Evolutionary conservation across 495 filamentous ascomycete species (phyloP), one percentile per base, ranked within the genome.

Genomic region (Talaromyces ruber): DNA sequence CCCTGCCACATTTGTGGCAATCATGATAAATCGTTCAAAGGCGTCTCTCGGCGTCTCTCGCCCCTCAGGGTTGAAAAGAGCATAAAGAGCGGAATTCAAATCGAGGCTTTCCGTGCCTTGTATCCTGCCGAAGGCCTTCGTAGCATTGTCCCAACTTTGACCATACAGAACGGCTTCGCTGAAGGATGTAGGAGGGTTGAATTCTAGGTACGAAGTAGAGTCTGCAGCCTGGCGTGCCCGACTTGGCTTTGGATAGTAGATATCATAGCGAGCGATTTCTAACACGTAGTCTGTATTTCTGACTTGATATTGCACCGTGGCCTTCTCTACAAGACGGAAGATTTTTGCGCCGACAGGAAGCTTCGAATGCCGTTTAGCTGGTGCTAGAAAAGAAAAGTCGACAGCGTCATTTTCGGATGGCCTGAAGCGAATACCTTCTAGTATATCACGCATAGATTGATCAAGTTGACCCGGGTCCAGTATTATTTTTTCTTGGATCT

Each of bases 211-310:
- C 45, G 61, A 29, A 30, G n/a, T 53, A 24, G 59, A 14, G 34
- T 30, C 26, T 60, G 34, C 21, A 28, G 21, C 22, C 21, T 21
- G 9, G 4, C 53, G 22, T 53, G n/a, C 21, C 24, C 22, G 50
- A 24, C n/a, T 58, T 16, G 30, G 37, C 39, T 50, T 34, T 2
- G 59, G 34, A 26, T 64, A 59, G 71, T 84, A 86, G 24, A 69
- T 73, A 58, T 83, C 83, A 63, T 83, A 83, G 6, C 84, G 72
- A 16, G 81, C 72, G 22, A 88, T 70, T 62, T 88, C 81, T 4
- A 88, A 67, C 4, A 82, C 72, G 58, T 83, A 85, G 0, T 74
- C 72, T 0, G 80, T 81, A 4, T 70, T 64, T 55, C 74, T 77
- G 45, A 85, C 67, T 8, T 67, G 69, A 56, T 81, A 84, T 18